Conservation (phyloP, 306 rosid genomes). For the Fragaria iinumae region DNA sequence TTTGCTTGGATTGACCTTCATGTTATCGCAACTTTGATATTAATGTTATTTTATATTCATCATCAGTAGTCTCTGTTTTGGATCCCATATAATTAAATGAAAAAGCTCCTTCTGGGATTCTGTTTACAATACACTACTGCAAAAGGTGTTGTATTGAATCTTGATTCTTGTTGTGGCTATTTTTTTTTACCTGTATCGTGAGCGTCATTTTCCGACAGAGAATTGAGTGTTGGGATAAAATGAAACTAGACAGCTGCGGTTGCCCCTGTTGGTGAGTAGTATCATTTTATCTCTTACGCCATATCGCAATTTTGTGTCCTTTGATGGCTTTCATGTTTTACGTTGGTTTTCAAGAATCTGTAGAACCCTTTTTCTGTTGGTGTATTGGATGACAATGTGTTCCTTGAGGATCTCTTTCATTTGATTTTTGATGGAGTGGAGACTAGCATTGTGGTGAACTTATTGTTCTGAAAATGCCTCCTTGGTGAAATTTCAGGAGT, state of each 20-base stretch:
- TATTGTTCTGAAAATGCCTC: background rate
- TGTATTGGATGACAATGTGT: background rate
- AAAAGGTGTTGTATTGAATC: background rate
- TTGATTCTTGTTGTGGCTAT: background rate
- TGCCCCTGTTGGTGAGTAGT: background rate
- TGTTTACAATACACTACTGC: background rate
- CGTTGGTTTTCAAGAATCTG: background rate
- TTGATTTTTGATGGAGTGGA: background rate
- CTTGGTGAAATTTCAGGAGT: background rate
- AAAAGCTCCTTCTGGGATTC: background rate
- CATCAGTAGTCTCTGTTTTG: background rate
- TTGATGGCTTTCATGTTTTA: background rate
- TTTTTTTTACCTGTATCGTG: background rate
- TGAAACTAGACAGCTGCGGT: background rate
- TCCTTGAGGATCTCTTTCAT: background rate
- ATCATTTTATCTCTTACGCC: background rate
- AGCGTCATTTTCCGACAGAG: background rate
- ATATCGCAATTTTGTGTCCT: background rate
- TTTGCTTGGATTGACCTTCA: constrained; percentile 2
- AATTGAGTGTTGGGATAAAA: background rate
- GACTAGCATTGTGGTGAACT: background rate
- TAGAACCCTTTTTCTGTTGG: background rate
- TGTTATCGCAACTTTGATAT: background rate
- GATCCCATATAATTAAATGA: background rate
- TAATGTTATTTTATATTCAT: background rate